Base-by-base conservation (phyloP, 495 filamentous ascomycete genomes). In the Penicillium taxi region DNA sequence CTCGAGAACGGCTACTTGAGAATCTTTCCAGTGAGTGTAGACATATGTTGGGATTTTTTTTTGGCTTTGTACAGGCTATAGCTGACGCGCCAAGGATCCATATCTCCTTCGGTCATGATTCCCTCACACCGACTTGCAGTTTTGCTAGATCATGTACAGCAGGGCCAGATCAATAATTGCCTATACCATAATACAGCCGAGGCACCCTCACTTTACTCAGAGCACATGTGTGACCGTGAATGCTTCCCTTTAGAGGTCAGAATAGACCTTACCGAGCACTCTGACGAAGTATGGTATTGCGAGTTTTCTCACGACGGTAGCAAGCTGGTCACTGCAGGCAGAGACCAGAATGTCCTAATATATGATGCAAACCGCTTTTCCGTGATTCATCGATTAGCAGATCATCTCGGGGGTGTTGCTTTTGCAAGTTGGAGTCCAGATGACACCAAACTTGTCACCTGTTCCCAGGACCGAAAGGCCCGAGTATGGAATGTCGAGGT, bases 51-150 rank as follows among this genome's bases (percentile, higher is more conserved):
- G 5, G 9, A 22, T 14, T 13, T 13, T n/a, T n/a, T n/a, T n/a
- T n/a, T n/a, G n/a, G n/a, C n/a, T n/a, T n/a, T n/a, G n/a, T n/a
- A n/a, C n/a, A n/a, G 4, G 4, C 26, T 12, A 7, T 26, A 8
- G 20, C 20, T 32, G 13, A 29, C 11, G 6, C 15, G 2, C 6
- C 9, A 9, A 93, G 86, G 73, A 66, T 94, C 76, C 21, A 93
- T 99, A 40, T 93, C 93, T 3, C 91, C 91, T 1, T 88, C 86
- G n/a, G 84, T 94, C 16, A 96, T 99, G 93, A 85, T 99, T 32
- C 93, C 91, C 4, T 84, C 93, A 47, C 86, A 93, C 57, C 84
- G 91, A 9, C 69, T 99, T n/a, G 86, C 85, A 6, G 67, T 75
- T 17, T 61, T 99, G n/a, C 63, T 99, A 32, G 70, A 84, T 32